Evolutionary conservation across 148 eudicot genomes (phyloP), one percentile per base, ranked within the genome.

Genomic region (Polygonum aviculare): DNA sequence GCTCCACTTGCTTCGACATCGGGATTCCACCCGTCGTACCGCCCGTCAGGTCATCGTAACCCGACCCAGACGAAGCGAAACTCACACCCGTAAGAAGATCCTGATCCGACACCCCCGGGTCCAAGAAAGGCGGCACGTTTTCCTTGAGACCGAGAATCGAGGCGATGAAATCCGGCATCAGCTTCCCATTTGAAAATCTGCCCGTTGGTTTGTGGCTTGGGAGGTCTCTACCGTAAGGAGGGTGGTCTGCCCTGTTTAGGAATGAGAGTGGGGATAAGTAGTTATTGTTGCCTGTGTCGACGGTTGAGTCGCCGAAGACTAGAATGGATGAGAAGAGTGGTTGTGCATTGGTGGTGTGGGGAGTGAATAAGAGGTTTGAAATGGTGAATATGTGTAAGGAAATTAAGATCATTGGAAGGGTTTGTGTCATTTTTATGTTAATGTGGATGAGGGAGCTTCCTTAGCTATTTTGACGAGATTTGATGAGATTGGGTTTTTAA

Each of bases 281-380:
- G 78, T 88, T 88, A 80, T 91, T 91, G 77, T 90, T 92, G 59
- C 92, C 90, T 0, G 90, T 84, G 15, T 91, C 90, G 8, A 88
- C 92, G 0, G 84, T 81, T 35, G 97, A 92, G 73, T 88, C 93
- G 2, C 97, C 94, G n/a, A 87, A 92, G 55, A 84, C 69, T 38
- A 87, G 88, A 81, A 86, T 71, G 49, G 90, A 81, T 7, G 91
- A 83, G 71, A 89, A 85, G 70, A 77, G 76, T 69, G 75, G 63
- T 48, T 81, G 86, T 15, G 81, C 79, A 74, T 48, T 70, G 52
- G 54, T 31, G 35, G 4, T 76, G 59, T 45, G 45, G 12, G 39
- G 33, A 16, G 3, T 72, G 12, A 19, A 45, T 16, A 72, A 18
- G 48, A 41, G 45, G 75, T 15, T 21, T 3, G 52, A 45, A 45